These are phyloP conservation scores for Exophiala sp. DNA, from an alignment of 2,329 filamentous ascomycete genomes.

Conservation along the genomic window DNA sequence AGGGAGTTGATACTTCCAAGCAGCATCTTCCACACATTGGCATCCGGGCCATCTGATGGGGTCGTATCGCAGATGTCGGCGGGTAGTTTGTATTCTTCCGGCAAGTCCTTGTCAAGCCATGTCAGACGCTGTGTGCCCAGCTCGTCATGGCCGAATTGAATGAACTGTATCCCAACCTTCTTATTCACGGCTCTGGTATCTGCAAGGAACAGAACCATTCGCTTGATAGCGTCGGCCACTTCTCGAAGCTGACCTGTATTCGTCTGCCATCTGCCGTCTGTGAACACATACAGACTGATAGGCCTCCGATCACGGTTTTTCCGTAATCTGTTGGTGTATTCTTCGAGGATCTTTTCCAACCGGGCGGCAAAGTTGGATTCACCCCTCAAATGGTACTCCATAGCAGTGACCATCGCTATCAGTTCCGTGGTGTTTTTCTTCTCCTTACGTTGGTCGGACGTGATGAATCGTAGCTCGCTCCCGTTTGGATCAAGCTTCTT, in stretches of 20 bases:
- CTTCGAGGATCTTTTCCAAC: slow-evolving; percentile 10
- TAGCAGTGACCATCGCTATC: slow-evolving; percentile 3
- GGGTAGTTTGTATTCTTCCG: neutral
- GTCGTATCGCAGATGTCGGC: slow-evolving; percentile 7
- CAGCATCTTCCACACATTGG: slow-evolving; percentile 16
- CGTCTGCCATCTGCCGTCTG: slow-evolving; percentile 11
- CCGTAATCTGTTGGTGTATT: slow-evolving; percentile 9
- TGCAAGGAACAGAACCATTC: slow-evolving; percentile 3
- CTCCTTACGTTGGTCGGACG: slow-evolving; percentile 20
- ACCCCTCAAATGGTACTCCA: neutral
- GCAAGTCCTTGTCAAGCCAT: slow-evolving; percentile 15
- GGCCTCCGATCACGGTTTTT: neutral
- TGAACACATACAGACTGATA: slow-evolving; percentile 12
- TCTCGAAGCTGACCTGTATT: neutral
- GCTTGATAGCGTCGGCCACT: neutral
- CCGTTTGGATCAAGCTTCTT: slow-evolving; percentile 9
- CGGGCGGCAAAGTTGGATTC: slow-evolving; percentile 8
- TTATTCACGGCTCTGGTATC: neutral
- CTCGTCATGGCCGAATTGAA: slow-evolving; percentile 31
- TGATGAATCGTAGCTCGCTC: slow-evolving; percentile 23
- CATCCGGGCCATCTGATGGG: neutral
- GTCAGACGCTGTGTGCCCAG: slow-evolving; percentile 23
- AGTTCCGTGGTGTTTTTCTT: slow-evolving; percentile 9
- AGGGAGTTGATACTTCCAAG: slow-evolving; percentile 4
- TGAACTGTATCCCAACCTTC: slow-evolving; percentile 31